Percentiles rank a stretch among this genome's conserved stretches.
Conservation (phyloP, 306 rosid species). For the Boehmeria nivea region DNA sequence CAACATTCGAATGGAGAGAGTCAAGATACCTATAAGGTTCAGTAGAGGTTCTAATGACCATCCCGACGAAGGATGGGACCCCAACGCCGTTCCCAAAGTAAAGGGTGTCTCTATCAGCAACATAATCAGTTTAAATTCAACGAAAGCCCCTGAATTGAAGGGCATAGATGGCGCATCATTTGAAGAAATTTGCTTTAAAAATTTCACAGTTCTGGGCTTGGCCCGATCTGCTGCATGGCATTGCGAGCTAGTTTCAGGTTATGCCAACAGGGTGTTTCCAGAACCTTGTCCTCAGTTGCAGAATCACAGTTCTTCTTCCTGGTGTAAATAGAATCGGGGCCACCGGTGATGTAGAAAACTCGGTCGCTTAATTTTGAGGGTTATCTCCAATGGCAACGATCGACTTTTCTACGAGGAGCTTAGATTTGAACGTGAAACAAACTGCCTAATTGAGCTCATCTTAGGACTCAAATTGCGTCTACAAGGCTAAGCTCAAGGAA, state of each 20-base stretch:
- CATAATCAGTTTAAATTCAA: conserved; percentile 59
- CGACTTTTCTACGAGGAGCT: too few relatives aligned
- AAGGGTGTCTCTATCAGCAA: conserved; percentile 55
- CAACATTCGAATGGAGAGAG: conserved; percentile 66
- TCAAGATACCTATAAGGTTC: conserved; percentile 76
- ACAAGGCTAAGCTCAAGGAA: too few relatives aligned
- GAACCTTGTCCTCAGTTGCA: conserved; percentile 62
- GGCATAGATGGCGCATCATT: conserved; percentile 59
- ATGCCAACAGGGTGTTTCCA: conserved; percentile 61
- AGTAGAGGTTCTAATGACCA: conserved; percentile 90
- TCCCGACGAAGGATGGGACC: conserved; percentile 89
- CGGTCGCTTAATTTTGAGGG: too few relatives aligned
- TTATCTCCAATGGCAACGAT: too few relatives aligned
- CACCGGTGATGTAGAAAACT: too few relatives aligned
- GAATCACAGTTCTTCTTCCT: conserved; percentile 29
- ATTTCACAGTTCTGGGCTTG: conserved; percentile 56
- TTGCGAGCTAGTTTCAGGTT: conserved; percentile 72
- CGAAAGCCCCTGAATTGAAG: conserved; percentile 64
- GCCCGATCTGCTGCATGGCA: conserved; percentile 51
- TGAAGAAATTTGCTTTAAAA: conserved; percentile 69
- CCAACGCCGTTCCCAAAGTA: conserved; percentile 74
- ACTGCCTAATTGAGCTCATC: too few relatives aligned
- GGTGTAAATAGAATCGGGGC: conserved; percentile 36
- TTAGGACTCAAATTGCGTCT: too few relatives aligned
- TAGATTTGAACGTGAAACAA: too few relatives aligned